Evolutionary conservation across 2,329 filamentous ascomycete genomes (phyloP).

Genomic region (Penicillium sp.): DNA sequence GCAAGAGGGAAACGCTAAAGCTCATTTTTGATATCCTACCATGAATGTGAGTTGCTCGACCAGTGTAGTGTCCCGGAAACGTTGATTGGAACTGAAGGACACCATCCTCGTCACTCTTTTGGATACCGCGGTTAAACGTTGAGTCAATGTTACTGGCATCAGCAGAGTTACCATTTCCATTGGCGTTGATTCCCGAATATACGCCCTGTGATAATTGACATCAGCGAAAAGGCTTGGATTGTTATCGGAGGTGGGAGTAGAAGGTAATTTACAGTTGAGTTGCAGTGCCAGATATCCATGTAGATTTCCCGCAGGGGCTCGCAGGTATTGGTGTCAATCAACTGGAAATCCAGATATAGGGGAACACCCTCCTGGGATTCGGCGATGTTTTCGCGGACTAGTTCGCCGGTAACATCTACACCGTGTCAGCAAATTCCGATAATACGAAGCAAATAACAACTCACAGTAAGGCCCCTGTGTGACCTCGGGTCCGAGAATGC

Average conservation of each 20-base stretch:
- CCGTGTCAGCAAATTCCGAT: neutral
- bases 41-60: slow-evolving; percentile 40
- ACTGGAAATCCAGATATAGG: slow-evolving; percentile 44
- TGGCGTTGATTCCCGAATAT: slow-evolving; percentile 40
- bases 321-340: slow-evolving; percentile 44
- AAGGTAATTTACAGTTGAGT: slow-evolving; percentile 33
- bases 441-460: neutral
- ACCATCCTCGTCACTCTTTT: slow-evolving; percentile 44
- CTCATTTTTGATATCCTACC: slow-evolving; percentile 13
- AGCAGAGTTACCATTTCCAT: slow-evolving; percentile 37
- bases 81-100: slow-evolving; percentile 45
- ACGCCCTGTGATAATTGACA: slow-evolving; percentile 29
- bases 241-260: too few species aligned
- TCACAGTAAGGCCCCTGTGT: slow-evolving; percentile 56
- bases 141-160: slow-evolving; percentile 43
- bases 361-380: slow-evolving; percentile 40
- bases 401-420: slow-evolving; percentile 38
- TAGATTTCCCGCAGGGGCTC: slow-evolving; percentile 40
- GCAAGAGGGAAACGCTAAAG: neutral
- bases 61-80: slow-evolving; percentile 50
- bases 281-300: slow-evolving; percentile 45
- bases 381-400: slow-evolving; percentile 39
- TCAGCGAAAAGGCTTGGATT: neutral
- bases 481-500: slow-evolving; percentile 54
- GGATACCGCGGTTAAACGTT: slow-evolving; percentile 49